Evolutionary conservation across 164 flowering plant species (phyloP).

Genomic region (Euptelea pleiosperma): DNA sequence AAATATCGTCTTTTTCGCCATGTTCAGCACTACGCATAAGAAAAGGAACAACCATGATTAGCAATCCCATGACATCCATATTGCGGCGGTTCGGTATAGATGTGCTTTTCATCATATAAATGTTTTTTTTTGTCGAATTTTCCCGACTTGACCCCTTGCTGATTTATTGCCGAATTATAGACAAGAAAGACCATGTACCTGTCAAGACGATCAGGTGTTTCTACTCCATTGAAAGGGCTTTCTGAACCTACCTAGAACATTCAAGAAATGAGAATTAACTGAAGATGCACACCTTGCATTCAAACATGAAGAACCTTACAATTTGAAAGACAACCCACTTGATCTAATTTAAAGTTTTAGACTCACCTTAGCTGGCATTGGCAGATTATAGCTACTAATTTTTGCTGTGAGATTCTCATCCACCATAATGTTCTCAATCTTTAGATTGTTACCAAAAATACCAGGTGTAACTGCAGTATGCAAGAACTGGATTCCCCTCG

Average conservation of each 20-base stretch:
- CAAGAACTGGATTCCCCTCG: conserved; percentile 76
- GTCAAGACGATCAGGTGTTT: conserved; percentile 10
- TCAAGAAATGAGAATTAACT: background rate
- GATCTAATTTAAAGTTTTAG: conserved; percentile 5
- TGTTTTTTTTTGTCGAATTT: no score
- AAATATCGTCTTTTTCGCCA: conserved; percentile 66
- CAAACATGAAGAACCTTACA: background rate
- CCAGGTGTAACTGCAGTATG: conserved; percentile 63
- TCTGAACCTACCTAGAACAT: conserved; percentile 46
- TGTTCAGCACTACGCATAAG: conserved; percentile 30
- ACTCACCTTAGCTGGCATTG: conserved; percentile 53
- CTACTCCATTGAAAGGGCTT: conserved; percentile 34
- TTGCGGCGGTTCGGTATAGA: background rate
- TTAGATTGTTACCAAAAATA: conserved; percentile 57
- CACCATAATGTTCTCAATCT: conserved; percentile 58
- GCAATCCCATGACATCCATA: background rate
- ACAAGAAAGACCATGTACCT: conserved; percentile 23
- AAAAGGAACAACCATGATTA: background rate
- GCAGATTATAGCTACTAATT: conserved; percentile 59
- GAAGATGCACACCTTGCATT: background rate
- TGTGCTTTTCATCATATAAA: background rate
- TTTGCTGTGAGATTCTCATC: conserved; percentile 72
- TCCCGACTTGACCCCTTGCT: no score
- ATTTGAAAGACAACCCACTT: background rate
- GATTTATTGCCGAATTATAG: no score